Conservation (phyloP, 2,329 filamentous ascomycete species). For the Arachnomyces sp. region DNA sequence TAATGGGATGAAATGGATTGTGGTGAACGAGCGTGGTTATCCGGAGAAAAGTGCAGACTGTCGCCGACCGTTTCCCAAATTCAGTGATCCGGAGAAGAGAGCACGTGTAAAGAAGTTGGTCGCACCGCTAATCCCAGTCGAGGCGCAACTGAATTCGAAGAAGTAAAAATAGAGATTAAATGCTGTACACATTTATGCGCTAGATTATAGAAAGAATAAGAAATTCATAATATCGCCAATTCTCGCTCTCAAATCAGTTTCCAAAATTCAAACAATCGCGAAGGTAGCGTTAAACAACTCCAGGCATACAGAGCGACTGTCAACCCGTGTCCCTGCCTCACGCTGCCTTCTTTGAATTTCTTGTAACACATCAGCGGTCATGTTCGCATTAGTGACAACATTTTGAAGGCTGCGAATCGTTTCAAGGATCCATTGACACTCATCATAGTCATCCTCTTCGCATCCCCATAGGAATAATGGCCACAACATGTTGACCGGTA, state of each 20-base stretch:
- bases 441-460: conserved; percentile 43
- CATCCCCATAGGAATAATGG: conserved; percentile 48
- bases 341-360: conserved; percentile 30
- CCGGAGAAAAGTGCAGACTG: conserved; percentile 43
- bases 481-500: conserved; percentile 51
- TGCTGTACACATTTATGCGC: too few relatives aligned
- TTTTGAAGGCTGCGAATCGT: conserved; percentile 37
- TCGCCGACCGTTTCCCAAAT: conserved; percentile 46
- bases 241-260: too few relatives aligned
- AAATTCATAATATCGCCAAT: too few relatives aligned
- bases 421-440: conserved; percentile 44
- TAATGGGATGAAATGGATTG: conserved; percentile 52
- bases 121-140: too few relatives aligned
- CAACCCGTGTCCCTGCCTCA: conserved; percentile 25
- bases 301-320: conserved; percentile 23
- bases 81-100: conserved; percentile 36
- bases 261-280: too few relatives aligned
- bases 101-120: neutral
- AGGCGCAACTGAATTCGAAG: too few relatives aligned
- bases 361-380: conserved; percentile 30
- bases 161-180: too few relatives aligned
- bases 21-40: conserved; percentile 45
- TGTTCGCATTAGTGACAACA: conserved; percentile 29
- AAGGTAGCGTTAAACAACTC: too few relatives aligned
- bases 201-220: too few relatives aligned